Percentiles rank a stretch among this genome's conserved stretches.
phyloP scores from a whole-genome alignment of 441 rosid species.

The Geranium incanum region DNA sequence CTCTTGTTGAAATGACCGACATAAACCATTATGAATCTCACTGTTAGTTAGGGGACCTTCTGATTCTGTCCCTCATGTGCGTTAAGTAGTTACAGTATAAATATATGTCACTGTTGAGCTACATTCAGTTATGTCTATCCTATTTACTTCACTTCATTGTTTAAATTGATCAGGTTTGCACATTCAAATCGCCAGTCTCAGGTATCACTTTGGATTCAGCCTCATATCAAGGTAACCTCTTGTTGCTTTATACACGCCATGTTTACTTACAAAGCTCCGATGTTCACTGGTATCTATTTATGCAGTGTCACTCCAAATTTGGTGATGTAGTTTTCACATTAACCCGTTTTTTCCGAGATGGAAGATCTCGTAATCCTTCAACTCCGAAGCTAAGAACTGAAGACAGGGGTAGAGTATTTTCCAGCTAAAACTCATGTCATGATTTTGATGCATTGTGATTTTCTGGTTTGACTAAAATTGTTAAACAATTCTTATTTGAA shows the following conservation, averaged over 20 bases:
- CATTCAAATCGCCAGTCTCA: slow-evolving; percentile 65
- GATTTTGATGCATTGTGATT: background rate
- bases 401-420: slow-evolving; percentile 41
- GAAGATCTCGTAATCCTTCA: slow-evolving; percentile 27
- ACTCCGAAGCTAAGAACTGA: slow-evolving; percentile 32
- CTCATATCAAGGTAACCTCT: slow-evolving; percentile 59
- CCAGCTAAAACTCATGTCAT: slow-evolving; percentile 13
- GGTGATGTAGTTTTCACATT: slow-evolving; percentile 78
- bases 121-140: slow-evolving; percentile 7
- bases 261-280: slow-evolving; percentile 15
- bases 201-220: slow-evolving; percentile 90
- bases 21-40: background rate
- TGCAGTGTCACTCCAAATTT: slow-evolving; percentile 73
- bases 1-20: background rate
- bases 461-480: slow-evolving; percentile 7
- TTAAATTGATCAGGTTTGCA: slow-evolving; percentile 54
- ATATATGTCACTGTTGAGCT: background rate
- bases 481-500: background rate
- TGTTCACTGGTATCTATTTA: slow-evolving; percentile 24
- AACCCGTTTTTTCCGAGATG: slow-evolving; percentile 82
- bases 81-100: background rate
- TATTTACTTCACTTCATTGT: slow-evolving; percentile 23
- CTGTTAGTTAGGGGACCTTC: background rate
- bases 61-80: background rate
- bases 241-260: slow-evolving; percentile 18